Evolutionary conservation across 2,329 filamentous ascomycete species (phyloP), one percentile per base, ranked within the genome.

Genomic region (Colletotrichum chlorophyti): DNA sequence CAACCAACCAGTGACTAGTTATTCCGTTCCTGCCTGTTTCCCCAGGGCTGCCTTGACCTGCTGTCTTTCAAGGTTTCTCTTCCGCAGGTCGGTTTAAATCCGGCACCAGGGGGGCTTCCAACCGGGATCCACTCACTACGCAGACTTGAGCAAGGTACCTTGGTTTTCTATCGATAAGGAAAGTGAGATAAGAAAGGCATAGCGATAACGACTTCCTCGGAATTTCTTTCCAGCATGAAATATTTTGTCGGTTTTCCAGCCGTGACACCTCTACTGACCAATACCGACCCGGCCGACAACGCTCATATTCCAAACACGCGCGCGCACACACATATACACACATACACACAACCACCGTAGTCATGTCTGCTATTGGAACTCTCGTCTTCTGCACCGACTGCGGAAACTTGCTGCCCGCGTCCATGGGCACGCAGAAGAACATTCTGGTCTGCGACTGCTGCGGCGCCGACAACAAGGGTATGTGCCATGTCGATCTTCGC

Each of bases 331-430:
- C n/a, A n/a, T n/a, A 50, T 46, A 47, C 14, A 38, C 27, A 40
- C 32, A 23, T 54, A 63, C 41, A 48, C 40, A 37, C 63, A 64
- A 58, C 6, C 55, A 78, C 66, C 15, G 14, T 38, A 31, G 27
- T n/a, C 61, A 97, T 97, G 94, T 87, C 93, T 64, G 88, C 91
- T 15, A 93, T 97, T 65, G 94, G 93, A 53, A 94, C 93, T 49
- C 82, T 98, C 35, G 88, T 97, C 31, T 98, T 98, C 75, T 98
- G 94, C 79, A 91, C 84, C 51, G 91, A 93, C 72, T 98, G 94
- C 74, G 94, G 94, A 61, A 96, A 96, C 72, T 82, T 97, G 4
- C 80, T 98, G 35, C 92, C 95, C 50, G 84, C 89, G 49, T 92
- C 91, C 42, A 89, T 89, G 63, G 91, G 91, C 60, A 88, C 87